These are phyloP conservation scores for Aspergillus neoniger DNA, from an alignment of 2,329 filamentous ascomycete species.

Conservation along the genomic window DNA sequence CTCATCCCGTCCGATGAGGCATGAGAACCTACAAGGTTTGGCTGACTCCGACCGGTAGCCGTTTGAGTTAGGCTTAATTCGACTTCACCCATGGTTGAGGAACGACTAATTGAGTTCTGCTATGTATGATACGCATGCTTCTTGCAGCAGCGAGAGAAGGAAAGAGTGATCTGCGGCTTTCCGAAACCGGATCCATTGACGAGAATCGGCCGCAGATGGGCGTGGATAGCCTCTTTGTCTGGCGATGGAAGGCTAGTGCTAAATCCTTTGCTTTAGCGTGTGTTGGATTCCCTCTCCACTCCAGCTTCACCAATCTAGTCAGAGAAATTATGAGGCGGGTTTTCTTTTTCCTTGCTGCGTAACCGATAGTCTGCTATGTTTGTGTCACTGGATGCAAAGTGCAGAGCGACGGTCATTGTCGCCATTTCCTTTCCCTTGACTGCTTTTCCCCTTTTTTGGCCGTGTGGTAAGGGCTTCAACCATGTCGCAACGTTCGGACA, in stretches of 20 bases:
- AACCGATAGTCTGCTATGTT: neutral
- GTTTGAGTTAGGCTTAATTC: neutral
- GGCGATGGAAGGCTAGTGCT: neutral
- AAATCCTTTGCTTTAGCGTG: neutral
- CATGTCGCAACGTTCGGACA: neutral
- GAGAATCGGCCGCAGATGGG: neutral
- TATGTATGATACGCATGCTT: neutral
- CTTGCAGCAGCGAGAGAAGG: neutral
- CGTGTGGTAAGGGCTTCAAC: neutral
- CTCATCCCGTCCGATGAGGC: neutral
- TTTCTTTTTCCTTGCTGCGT: neutral
- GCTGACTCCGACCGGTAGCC: neutral
- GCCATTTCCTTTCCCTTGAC: neutral
- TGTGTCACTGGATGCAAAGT: neutral
- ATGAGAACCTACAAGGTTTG: neutral
- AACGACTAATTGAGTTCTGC: neutral
- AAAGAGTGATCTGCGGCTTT: neutral
- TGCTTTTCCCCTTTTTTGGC: neutral
- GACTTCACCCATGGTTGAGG: neutral
- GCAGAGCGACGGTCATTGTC: neutral
- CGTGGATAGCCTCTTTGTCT: neutral
- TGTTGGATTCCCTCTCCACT: neutral
- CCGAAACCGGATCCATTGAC: neutral
- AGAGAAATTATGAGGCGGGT: neutral
- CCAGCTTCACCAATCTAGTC: neutral